Evolutionary conservation across 306 rosid species (phyloP).

Genomic region (Cercis canadensis): DNA sequence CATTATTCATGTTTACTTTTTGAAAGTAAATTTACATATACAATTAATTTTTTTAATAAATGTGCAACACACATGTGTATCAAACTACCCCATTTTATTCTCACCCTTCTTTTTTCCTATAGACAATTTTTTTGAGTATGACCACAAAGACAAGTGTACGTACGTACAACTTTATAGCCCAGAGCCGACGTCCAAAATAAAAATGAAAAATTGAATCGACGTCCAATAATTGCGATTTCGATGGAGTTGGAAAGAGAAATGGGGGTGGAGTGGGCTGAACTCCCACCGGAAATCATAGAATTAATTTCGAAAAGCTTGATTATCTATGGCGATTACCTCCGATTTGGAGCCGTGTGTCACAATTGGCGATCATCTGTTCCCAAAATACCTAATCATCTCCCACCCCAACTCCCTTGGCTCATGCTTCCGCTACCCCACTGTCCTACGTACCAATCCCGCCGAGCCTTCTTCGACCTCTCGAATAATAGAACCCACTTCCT

Average conservation of each 20-base stretch:
- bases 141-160: too few species aligned
- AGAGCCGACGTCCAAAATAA: too few species aligned
- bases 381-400: conserved; percentile 58
- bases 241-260: conserved; percentile 14
- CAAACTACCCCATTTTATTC: too few species aligned
- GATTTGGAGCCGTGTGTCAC: conserved; percentile 55
- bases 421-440: conserved; percentile 53
- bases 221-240: neutral
- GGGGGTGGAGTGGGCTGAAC: conserved; percentile 55
- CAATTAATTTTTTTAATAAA: too few species aligned
- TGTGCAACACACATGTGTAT: too few species aligned
- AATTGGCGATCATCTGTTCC: conserved; percentile 55
- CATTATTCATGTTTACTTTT: too few species aligned
- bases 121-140: too few species aligned
- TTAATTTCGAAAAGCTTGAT: conserved; percentile 44
- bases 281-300: conserved; percentile 62
- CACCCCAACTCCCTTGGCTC: conserved; percentile 76
- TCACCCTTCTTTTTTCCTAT: too few species aligned
- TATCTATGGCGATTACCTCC: conserved; percentile 57
- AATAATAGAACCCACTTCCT: conserved; percentile 55
- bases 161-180: too few species aligned
- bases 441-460: conserved; percentile 37
- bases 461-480: conserved; percentile 58
- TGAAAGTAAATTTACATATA: too few species aligned
- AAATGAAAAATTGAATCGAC: too few species aligned